Evolutionary conservation across 2,329 filamentous ascomycete species (phyloP).

Genomic region (Dryadomyces quercus-mongolicae): DNA sequence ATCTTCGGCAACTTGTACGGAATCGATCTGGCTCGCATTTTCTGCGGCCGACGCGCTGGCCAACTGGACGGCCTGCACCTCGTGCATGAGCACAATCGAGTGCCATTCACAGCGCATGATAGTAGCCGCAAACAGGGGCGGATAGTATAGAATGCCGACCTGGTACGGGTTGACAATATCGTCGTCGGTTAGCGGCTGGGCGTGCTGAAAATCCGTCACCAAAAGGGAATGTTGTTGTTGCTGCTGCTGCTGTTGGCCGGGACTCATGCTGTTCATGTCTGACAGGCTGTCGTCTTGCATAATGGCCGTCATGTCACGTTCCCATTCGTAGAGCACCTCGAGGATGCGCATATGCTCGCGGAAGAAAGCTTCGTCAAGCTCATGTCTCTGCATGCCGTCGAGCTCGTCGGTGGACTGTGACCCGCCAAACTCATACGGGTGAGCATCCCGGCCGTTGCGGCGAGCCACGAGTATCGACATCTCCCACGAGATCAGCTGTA

Average conservation of each 20-base stretch:
- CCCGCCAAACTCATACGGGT: background rate
- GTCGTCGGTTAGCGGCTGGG: constrained; percentile 38
- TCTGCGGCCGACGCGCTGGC: constrained; percentile 12
- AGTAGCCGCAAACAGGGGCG: constrained; percentile 62
- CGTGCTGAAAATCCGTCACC: constrained; percentile 50
- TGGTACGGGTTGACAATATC: constrained; percentile 66
- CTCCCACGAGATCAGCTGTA: constrained; percentile 66
- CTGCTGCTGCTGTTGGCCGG: constrained; percentile 11
- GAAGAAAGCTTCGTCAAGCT: constrained; percentile 47
- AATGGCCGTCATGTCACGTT: constrained; percentile 26
- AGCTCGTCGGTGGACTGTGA: background rate
- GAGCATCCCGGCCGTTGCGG: constrained; percentile 23
- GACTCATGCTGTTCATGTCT: background rate
- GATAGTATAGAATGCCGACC: constrained; percentile 57
- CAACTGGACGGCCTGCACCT: constrained; percentile 48
- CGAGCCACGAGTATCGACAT: constrained; percentile 67
- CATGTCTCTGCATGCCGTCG: constrained; percentile 35
- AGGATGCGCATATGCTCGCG: constrained; percentile 45
- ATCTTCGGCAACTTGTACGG: background rate
- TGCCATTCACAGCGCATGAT: constrained; percentile 66
- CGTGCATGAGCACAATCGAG: constrained; percentile 69
- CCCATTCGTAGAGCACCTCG: constrained; percentile 33
- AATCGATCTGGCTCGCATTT: background rate
- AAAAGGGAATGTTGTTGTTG: constrained; percentile 14
- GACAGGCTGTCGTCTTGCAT: constrained; percentile 1